Base-by-base conservation (phyloP, 495 filamentous ascomycete species). In the Xylaria nigripes region DNA sequence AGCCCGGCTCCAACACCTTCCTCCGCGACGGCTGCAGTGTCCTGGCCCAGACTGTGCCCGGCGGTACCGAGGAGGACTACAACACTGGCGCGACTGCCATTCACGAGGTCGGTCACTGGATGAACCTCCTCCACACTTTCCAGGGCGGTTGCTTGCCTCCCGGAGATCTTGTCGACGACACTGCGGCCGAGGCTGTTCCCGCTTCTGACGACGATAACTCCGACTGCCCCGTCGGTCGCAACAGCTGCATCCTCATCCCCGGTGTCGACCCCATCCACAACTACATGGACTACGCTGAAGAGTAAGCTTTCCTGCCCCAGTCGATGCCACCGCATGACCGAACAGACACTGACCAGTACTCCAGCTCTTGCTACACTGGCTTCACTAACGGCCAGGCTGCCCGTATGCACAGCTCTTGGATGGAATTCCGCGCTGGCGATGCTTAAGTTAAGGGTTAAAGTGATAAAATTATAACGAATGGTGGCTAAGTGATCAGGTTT, bases 31-130 rank as follows among this genome's bases (percentile, higher is more conserved):
- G 84, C 46, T 86, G 83, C 72, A 74, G 73, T 50, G 70, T 86
- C 56, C 70, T 80, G 25, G 75, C 66, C 23, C 60, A 64, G 49
- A 75, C 75, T 19, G 74, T 84, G 38, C 83, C 83, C 40, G 76
- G 75, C 38, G 81, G 81, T 12, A 58, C 24, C 22, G 61, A 71
- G 4, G 59, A 64, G 16, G 74, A 74, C 48, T 86, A 79, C 67
- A 79, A 84, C 70, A 54, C 74, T 29, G 83, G 83, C 42, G 72
- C 70, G 55, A 85, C 83, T 18, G 76, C 73, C 19, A 76, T 78
- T 30, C 83, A 86, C 70, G 84, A 85, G 70, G 73, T 81, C 43
- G 83, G 82, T 16, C 83, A 86, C 68, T 86, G 82, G 81, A 70
- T 86, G 48, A 78, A 80, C 43, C 70, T 86, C 24, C 75, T 76